A percentile compares a stretch with the other conserved stretches of the same genome.
Conservation (phyloP, 2,329 filamentous ascomycete genomes). For the Ophiosphaerella herpotricha region DNA sequence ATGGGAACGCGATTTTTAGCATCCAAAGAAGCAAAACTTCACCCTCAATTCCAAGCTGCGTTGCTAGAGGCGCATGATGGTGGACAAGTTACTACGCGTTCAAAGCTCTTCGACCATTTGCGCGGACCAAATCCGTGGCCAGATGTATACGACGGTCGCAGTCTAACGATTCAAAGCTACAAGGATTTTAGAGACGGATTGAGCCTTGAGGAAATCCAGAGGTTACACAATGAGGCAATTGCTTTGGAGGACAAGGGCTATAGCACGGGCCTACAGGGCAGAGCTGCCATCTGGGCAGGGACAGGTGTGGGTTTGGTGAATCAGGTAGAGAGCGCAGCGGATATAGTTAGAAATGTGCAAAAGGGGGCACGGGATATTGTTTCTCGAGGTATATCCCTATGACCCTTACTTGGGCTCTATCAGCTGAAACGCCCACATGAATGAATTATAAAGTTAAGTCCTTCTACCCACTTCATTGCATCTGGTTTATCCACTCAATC, state of each 20-base stretch:
- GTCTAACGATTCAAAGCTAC: slow-evolving; percentile 59
- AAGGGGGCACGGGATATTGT: slow-evolving; percentile 38
- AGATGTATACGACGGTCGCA: slow-evolving; percentile 60
- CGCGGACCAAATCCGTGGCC: slow-evolving; percentile 65
- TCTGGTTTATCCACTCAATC: too few relatives aligned
- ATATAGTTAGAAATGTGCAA: slow-evolving; percentile 55
- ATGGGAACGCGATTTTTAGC: slow-evolving; percentile 71
- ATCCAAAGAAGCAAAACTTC: slow-evolving; percentile 51
- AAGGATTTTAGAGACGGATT: slow-evolving; percentile 46
- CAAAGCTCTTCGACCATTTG: slow-evolving; percentile 57
- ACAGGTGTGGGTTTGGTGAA: slow-evolving; percentile 64
- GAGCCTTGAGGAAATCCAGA: slow-evolving; percentile 50
- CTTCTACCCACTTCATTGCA: too few relatives aligned
- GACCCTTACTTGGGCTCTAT: not conserved
- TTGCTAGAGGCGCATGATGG: slow-evolving; percentile 56
- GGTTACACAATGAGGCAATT: slow-evolving; percentile 52
- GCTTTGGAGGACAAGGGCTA: slow-evolving; percentile 56
- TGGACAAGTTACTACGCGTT: slow-evolving; percentile 55
- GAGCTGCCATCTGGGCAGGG: slow-evolving; percentile 62
- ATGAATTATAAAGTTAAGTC: too few relatives aligned
- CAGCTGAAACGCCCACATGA: too few relatives aligned
- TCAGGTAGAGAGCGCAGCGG: slow-evolving; percentile 53
- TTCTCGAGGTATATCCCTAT: not conserved
- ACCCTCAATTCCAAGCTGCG: slow-evolving; percentile 52
- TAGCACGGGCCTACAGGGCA: slow-evolving; percentile 56